A percentile compares a stretch with the other conserved stretches of the same genome.
phyloP scores from a whole-genome alignment of 176 grass and related monocot species.

The Alopecurus myosuroides region DNA sequence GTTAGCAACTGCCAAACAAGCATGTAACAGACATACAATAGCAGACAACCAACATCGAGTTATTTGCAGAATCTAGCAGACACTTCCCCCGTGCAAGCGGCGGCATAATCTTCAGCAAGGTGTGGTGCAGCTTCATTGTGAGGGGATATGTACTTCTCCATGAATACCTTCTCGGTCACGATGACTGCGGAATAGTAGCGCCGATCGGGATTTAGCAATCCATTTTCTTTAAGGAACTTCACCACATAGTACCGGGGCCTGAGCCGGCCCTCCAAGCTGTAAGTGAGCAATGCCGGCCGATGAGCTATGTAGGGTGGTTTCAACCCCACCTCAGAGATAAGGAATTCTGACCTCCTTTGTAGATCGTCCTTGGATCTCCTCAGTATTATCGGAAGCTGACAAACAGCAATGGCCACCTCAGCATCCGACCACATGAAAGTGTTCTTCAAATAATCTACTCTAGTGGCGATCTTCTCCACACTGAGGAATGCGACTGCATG shows the following conservation, averaged over 20 bases:
- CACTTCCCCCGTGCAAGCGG: background rate
- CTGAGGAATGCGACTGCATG: no score
- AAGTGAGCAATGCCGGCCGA: background rate
- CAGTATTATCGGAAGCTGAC: background rate
- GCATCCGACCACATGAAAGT: background rate
- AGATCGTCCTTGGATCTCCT: background rate
- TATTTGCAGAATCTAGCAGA: background rate
- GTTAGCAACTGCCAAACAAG: no score
- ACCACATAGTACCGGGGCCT: background rate
- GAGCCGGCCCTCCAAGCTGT: background rate
- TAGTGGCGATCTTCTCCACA: no score
- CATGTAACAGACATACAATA: no score
- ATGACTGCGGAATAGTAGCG: no score
- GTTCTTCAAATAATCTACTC: no score
- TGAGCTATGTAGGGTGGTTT: background rate
- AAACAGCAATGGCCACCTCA: background rate
- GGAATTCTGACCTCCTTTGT: background rate
- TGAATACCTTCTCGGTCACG: slow-evolving; percentile 15
- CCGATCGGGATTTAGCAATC: background rate
- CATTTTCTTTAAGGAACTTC: background rate
- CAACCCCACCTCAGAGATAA: background rate
- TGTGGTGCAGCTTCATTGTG: background rate
- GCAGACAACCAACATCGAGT: no score
- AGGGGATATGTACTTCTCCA: slow-evolving; percentile 21
- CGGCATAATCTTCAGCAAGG: slow-evolving; percentile 3